Conservation (phyloP, 495 filamentous ascomycete genomes). For the Chaetomium cochliodes region DNA sequence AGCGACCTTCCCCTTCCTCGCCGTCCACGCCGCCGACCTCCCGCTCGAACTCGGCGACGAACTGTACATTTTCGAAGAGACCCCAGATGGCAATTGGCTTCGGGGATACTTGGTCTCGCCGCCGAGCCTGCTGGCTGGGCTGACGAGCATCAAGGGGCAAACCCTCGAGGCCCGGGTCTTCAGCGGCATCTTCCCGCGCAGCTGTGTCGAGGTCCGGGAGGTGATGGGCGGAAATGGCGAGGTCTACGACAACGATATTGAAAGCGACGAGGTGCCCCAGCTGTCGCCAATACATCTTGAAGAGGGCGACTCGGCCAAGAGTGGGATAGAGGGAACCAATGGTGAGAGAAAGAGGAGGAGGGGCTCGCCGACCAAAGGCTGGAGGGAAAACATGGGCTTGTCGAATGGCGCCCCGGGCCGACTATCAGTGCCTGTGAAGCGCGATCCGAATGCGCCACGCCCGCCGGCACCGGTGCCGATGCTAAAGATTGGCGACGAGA, state of each 20-base stretch:
- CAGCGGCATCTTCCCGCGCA: constrained; percentile 91
- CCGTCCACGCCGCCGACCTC: constrained; percentile 84
- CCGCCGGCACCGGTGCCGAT: constrained; percentile 92
- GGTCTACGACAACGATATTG: constrained; percentile 44
- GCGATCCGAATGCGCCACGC: constrained; percentile 64
- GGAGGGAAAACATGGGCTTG: constrained; percentile 28
- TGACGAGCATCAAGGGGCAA: constrained; percentile 89
- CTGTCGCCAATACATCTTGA: constrained; percentile 20
- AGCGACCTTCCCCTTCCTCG: constrained; percentile 87
- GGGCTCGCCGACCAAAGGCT: constrained; percentile 10
- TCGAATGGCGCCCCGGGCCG: constrained; percentile 36
- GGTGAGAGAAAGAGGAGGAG: constrained; percentile 37
- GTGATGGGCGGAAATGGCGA: constrained; percentile 63
- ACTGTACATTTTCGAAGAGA: constrained; percentile 97
- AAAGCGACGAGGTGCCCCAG: constrained; percentile 37
- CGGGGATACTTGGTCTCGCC: constrained; percentile 93
- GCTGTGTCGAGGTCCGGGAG: constrained; percentile 80
- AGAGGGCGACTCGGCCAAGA: constrained; percentile 50
- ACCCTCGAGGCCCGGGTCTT: constrained; percentile 94
- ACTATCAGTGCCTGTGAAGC: constrained; percentile 40
- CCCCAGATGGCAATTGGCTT: constrained; percentile 81
- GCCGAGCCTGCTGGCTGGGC: constrained; percentile 84
- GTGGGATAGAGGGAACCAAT: constrained; percentile 33
- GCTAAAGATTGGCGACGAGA: constrained; percentile 97
- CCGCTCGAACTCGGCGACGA: constrained; percentile 97